Evolutionary conservation across 164 flowering plant species (phyloP).

Genomic region (Litsea cubeba): DNA sequence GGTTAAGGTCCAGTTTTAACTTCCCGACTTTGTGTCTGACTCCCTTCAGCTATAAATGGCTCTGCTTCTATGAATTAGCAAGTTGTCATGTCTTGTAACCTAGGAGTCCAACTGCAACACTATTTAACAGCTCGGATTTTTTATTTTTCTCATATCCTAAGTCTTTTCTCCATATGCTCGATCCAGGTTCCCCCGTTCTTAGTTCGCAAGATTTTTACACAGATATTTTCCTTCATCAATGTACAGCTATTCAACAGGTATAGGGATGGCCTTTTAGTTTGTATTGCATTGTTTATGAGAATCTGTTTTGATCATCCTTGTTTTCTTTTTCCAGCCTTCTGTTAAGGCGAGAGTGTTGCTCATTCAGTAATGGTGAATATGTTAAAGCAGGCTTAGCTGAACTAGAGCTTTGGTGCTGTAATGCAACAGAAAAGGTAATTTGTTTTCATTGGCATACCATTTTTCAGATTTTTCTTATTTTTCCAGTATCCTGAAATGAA

Average conservation of each 20-base stretch:
- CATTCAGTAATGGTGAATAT: constrained; percentile 98
- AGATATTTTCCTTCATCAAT: constrained; percentile 96
- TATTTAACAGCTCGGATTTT: no score
- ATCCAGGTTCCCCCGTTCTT: constrained; percentile 89
- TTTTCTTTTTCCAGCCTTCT: constrained; percentile 60
- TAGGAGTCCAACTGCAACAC: no score
- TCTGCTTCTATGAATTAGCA: no score
- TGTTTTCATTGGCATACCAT: not conserved
- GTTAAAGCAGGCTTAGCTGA: constrained; percentile 97
- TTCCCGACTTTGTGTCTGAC: no score
- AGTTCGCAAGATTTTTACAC: constrained; percentile 90
- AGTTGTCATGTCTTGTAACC: no score
- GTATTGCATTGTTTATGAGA: not conserved
- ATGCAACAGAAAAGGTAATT: constrained; percentile 89
- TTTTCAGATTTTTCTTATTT: not conserved
- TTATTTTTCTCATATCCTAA: no score
- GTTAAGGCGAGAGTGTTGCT: constrained; percentile 92
- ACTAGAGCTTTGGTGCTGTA: constrained; percentile 89
- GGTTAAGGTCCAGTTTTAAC: no score
- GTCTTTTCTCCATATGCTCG: not conserved
- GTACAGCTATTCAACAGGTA: constrained; percentile 98
- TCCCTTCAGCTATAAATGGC: no score
- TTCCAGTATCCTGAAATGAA: not conserved
- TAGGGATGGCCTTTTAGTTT: not conserved
- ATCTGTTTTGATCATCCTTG: not conserved